Evolutionary conservation across 2,329 filamentous ascomycete species (phyloP), one percentile per base, ranked within the genome.

Genomic region (Canariomyces notabilis): DNA sequence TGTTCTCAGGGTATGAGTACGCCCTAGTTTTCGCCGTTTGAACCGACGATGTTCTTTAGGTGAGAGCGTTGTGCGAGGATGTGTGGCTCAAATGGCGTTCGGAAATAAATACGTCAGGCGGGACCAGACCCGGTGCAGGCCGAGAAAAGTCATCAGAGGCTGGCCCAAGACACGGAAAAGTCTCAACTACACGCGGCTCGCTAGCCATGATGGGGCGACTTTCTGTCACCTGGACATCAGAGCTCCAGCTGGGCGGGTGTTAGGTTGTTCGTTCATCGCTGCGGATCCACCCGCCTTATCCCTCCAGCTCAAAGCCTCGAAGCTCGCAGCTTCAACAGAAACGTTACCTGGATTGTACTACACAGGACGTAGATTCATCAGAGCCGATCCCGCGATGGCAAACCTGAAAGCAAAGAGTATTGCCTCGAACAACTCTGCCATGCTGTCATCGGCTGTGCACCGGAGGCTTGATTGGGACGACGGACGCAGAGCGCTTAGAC

Each of bases 181-280:
- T 49, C 40, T 43, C 33, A 31, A 44, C 38, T 48, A 51, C 49
- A 26, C 39, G 32, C 29, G 18, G 34, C 6, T 7, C 18, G 41
- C 32, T 37, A 35, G 34, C 23, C 16, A 36, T 14, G 26, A 35
- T 18, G 42, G 31, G 37, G 34, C 23, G 37, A 20, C 22, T 23
- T 34, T 43, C 43, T 46, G 46, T 51, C 49, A 49, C 49, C 37
- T 46, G 42, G 31, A 50, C 48, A 40, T 45, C n/a, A 5, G 6
- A 9, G 21, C 39, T 33, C 40, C 46, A 29, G 21, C 41, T 40
- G 36, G 45, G 39, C 45, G 31, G 37, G 35, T 41, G 22, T n/a
- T 34, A 22, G 32, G n/a, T n/a, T n/a, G n/a, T n/a, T 23, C 37
- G 23, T 42, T 42, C 37, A 16, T 37, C 33, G 35, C 7, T 22